phyloP scores from a whole-genome alignment of 306 rosid species.

The Cercis canadensis region DNA sequence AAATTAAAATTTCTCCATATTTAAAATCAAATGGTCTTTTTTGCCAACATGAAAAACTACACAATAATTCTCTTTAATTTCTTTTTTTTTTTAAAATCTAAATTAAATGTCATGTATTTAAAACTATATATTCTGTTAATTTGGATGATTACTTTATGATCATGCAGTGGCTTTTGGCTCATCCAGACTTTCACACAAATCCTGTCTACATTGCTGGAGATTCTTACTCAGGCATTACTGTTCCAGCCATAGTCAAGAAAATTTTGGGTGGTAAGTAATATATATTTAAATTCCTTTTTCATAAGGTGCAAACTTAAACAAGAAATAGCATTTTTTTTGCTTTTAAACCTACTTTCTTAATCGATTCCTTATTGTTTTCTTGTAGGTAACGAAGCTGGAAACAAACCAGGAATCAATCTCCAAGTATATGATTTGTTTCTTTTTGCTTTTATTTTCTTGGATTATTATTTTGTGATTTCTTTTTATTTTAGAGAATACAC shows the following conservation, averaged over 20 bases:
- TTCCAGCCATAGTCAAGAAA: constrained; percentile 32
- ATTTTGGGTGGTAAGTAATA: constrained; percentile 29
- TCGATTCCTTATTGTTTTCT: neutral
- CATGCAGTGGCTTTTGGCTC: constrained; percentile 40
- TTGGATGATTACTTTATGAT: neutral
- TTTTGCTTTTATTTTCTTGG: neutral
- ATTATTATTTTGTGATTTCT: neutral
- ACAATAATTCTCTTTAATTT: too few relatives aligned
- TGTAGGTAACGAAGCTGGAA: constrained; percentile 26
- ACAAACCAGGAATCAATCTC: constrained; percentile 10
- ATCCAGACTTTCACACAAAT: constrained; percentile 18
- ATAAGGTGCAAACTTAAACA: too few relatives aligned
- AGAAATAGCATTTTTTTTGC: neutral
- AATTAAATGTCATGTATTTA: too few relatives aligned
- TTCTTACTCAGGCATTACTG: constrained; percentile 33
- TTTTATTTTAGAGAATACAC: neutral
- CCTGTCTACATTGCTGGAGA: constrained; percentile 39
- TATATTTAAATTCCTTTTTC: too few relatives aligned
- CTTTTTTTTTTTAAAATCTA: neutral
- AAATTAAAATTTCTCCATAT: too few relatives aligned
- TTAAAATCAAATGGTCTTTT: too few relatives aligned
- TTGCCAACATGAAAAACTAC: too few relatives aligned
- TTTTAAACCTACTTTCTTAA: neutral
- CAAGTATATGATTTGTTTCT: constrained; percentile 13
- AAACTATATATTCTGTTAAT: neutral